Evolutionary conservation across 2,329 filamentous ascomycete species (phyloP), one percentile per base, ranked within the genome.

Genomic region (Colletotrichum musicola): DNA sequence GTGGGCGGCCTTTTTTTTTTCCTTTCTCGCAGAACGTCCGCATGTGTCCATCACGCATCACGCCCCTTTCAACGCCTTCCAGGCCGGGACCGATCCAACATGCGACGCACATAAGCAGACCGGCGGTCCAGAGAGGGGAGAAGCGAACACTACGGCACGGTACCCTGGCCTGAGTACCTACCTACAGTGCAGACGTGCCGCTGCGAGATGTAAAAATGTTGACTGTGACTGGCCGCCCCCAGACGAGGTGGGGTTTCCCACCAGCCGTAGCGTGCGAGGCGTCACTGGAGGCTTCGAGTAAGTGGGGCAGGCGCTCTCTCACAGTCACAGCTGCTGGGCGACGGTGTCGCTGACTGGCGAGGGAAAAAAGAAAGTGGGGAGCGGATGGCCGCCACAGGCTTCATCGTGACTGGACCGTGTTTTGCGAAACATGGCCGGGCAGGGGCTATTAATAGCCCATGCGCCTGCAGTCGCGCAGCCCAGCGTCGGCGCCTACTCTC

Each of bases 361-460:
- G 6, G 18, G 27, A 7, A 47, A 47, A 12, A 27, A 44, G 12
- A 18, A 35, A 20, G 59, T 54, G 47, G 59, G n/a, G 59, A 20
- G 22, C 49, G 47, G 9, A n/a, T 53, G 40, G 49, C 59, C 38
- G 59, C 59, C 49, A 62, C 59, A 62, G 61, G 54, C 62, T 56
- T 59, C 65, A 38, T 68, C 62, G 63, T 68, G 67, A 69, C 62
- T 69, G 56, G 67, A 68, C 35, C 44, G 42, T 68, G 64, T 54
- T 67, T 62, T 69, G 57, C 57, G 63, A 69, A 69, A 68, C 63
- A 55, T 54, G 57, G 53, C 53, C 57, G 57, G 53, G 46, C 57
- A 27, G 67, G 63, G 67, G 27, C 63, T 69, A 69, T 69, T 69
- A 69, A 69, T 69, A 69, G 67, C 44, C 60, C 58, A 55, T 69